These are phyloP conservation scores for Pilobolus umbonatus DNA, from an alignment of 192 early-diverging fungal species.

Conservation along the genomic window DNA sequence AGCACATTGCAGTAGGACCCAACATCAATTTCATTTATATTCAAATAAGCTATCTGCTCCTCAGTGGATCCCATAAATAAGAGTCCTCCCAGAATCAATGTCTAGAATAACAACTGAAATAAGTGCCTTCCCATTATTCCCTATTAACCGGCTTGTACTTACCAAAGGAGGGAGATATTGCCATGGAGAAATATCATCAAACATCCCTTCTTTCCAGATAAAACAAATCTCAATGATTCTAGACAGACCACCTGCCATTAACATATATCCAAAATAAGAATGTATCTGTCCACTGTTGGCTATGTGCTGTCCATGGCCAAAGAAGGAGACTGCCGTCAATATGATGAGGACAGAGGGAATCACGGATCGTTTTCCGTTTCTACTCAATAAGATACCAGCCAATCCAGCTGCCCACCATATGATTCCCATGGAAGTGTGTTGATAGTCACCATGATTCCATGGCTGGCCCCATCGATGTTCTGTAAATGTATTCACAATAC, in stretches of 20 bases:
- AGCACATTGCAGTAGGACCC: constrained; percentile 53
- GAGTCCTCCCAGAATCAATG: constrained; percentile 54
- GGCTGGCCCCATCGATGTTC: constrained; percentile 49
- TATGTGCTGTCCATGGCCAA: constrained; percentile 52
- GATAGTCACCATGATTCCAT: constrained; percentile 65
- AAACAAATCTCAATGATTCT: constrained; percentile 56
- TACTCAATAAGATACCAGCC: constrained; percentile 48
- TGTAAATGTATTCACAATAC: constrained; percentile 66
- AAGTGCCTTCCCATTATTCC: neutral
- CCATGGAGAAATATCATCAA: constrained; percentile 25
- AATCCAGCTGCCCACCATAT: constrained; percentile 64
- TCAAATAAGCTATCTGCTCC: constrained; percentile 46
- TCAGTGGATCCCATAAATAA: constrained; percentile 62
- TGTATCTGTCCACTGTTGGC: constrained; percentile 57
- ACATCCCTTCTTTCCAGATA: constrained; percentile 32
- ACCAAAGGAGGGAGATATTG: constrained; percentile 40
- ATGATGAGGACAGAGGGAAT: constrained; percentile 58
- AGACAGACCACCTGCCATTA: constrained; percentile 51
- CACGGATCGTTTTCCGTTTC: constrained; percentile 46
- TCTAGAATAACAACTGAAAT: constrained; percentile 19
- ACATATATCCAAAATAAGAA: constrained; percentile 58
- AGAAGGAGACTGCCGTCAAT: constrained; percentile 60
- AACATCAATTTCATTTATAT: constrained; percentile 45
- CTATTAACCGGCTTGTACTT: constrained; percentile 25
- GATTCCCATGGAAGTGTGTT: constrained; percentile 64